Conservation (phyloP, 2,329 filamentous ascomycete genomes). For the Colletotrichum kahawae region DNA sequence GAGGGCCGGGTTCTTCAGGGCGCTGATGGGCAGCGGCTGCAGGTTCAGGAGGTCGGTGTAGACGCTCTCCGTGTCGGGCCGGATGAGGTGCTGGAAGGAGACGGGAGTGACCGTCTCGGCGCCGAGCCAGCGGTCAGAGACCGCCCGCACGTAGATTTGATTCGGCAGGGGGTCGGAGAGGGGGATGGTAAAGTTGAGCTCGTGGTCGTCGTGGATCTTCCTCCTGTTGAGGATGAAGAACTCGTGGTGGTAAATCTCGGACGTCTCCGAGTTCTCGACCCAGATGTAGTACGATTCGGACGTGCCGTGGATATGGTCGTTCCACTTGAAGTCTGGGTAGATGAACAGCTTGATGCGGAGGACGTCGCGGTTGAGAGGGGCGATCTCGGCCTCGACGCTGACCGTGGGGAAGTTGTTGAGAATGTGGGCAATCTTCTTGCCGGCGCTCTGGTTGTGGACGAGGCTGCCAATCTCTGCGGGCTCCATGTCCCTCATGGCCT, state of each 20-base stretch:
- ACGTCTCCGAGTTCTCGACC: constrained; percentile 98
- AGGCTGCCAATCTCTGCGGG: constrained; percentile 85
- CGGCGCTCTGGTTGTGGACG: constrained; percentile 90
- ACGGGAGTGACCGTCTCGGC: constrained; percentile 95
- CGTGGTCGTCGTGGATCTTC: constrained; percentile 95
- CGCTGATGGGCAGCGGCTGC: constrained; percentile 85
- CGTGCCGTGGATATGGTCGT: constrained; percentile 89
- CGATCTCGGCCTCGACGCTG: constrained; percentile 90
- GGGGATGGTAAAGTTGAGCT: constrained; percentile 97
- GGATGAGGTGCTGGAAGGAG: constrained; percentile 96
- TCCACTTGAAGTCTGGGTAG: constrained; percentile 92
- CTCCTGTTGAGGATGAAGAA: constrained; percentile 91
- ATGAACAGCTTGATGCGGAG: constrained; percentile 87
- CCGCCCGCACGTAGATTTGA: constrained; percentile 93
- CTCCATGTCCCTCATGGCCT: constrained; percentile 92
- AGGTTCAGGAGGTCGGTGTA: constrained; percentile 94
- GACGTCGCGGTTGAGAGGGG: constrained; percentile 92
- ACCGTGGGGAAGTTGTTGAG: constrained; percentile 92
- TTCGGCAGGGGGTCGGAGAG: constrained; percentile 90
- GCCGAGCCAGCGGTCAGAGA: constrained; percentile 95
- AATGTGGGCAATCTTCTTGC: constrained; percentile 79
- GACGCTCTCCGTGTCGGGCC: constrained; percentile 95
- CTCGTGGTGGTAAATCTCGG: constrained; percentile 97
- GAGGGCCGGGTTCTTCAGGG: constrained; percentile 83
- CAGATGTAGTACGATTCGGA: constrained; percentile 98